A percentile compares a stretch with the other conserved stretches of the same genome.
Conservation (phyloP, 129 eudicot species). For the Erigeron canadensis region DNA sequence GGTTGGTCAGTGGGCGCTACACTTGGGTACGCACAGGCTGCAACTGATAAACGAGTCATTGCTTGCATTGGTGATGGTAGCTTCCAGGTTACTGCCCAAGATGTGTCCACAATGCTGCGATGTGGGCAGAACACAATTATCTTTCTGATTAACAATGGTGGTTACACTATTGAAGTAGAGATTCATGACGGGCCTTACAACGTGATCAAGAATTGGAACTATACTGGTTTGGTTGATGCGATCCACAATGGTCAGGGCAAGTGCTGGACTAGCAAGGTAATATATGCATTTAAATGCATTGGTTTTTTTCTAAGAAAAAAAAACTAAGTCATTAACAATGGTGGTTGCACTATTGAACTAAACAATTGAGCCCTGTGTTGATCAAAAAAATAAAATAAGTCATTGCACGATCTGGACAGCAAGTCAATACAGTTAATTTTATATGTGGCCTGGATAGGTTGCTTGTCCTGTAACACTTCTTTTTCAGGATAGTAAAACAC, state of each 20-base stretch:
- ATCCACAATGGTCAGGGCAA: not conserved
- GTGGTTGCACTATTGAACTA: too few species aligned
- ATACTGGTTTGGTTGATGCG: not conserved
- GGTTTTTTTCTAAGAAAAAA: too few species aligned
- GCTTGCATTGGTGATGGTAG: not conserved
- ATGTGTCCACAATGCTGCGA: slow-evolving; percentile 43
- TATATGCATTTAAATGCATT: too few species aligned
- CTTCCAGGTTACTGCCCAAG: slow-evolving; percentile 27
- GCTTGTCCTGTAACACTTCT: too few species aligned
- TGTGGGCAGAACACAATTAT: slow-evolving; percentile 36
- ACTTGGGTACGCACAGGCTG: not conserved
- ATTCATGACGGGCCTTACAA: slow-evolving; percentile 48
- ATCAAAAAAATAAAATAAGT: too few species aligned
- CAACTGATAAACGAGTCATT: not conserved
- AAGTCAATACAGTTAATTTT: too few species aligned
- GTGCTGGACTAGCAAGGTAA: not conserved
- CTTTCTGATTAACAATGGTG: slow-evolving; percentile 45
- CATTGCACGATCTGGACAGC: too few species aligned
- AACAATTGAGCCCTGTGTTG: too few species aligned
- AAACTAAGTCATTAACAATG: too few species aligned
- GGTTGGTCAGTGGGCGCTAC: not conserved
- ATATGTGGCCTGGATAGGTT: too few species aligned
- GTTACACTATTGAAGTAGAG: slow-evolving; percentile 42
- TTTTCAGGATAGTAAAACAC: too few species aligned
- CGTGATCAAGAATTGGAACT: not conserved